These are phyloP conservation scores for Parietaria judaica DNA, from an alignment of 306 rosid genomes.

Conservation along the genomic window DNA sequence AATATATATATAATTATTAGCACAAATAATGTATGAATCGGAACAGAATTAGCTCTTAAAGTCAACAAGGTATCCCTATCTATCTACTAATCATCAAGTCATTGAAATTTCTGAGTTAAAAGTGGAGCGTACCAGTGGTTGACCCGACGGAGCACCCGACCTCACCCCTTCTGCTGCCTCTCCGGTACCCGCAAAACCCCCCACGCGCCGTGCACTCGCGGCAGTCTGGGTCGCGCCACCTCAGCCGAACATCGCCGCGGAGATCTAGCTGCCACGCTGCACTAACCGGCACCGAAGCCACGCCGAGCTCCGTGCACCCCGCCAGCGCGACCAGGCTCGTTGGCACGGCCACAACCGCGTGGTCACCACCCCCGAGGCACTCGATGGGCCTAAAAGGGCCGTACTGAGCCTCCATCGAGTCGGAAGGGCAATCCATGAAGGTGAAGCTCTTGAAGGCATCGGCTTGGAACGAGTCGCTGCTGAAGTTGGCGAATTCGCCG, in stretches of 20 bases:
- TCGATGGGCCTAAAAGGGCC: not conserved
- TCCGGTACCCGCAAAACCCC: conserved; percentile 28
- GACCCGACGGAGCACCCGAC: conserved; percentile 13
- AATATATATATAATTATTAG: too few species aligned
- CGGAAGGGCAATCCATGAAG: conserved; percentile 29
- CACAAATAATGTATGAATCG: too few species aligned
- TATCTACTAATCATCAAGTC: not conserved
- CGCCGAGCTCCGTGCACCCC: conserved; percentile 24
- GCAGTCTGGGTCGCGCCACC: conserved; percentile 39
- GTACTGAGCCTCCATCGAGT: not conserved
- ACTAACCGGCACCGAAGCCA: conserved; percentile 19
- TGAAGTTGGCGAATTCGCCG: not conserved
- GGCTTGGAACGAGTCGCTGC: not conserved
- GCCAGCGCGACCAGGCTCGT: not conserved
- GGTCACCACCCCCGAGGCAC: not conserved
- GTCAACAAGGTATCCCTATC: not conserved
- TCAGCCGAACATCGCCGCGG: conserved; percentile 16
- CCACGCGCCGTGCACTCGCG: conserved; percentile 16
- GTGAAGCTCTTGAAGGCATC: conserved; percentile 13
- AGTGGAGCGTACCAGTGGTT: not conserved
- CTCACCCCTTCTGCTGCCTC: not conserved
- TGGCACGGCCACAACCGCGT: not conserved
- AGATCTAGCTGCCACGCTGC: conserved; percentile 1
- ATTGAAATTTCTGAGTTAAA: not conserved
- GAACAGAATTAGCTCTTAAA: not conserved